Base-by-base conservation (phyloP, 371 early-diverging fungal genomes). In the Actinomortierella wolfii region DNA sequence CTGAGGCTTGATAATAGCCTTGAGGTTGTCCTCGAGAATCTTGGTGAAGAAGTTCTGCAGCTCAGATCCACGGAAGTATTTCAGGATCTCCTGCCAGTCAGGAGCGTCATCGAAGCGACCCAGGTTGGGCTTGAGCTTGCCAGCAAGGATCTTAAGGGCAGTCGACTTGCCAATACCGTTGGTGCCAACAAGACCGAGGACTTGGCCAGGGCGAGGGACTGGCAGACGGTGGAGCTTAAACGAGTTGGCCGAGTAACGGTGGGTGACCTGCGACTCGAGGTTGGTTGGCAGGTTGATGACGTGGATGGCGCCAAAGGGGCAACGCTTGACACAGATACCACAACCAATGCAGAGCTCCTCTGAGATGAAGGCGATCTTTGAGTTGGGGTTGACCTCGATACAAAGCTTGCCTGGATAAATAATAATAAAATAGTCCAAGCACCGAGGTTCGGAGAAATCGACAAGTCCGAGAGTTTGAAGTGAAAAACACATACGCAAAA, bases 181-280 rank as follows among this genome's bases (percentile, higher is more conserved):
- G 25, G 98, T 97, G 54, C 99, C 99, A 29, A 99, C 99, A 51
- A 99, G 84, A 56, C 99, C 99, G 23, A 99, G 85, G 20, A 99
- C 99, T 78, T 97, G 97, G 6, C 99, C 99, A 52, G 96, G 95
- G 59, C 97, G 86, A 56, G 99, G 99, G 24, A 95, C 90, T 28
- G 99, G 99, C 56, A 99, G 85, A 73, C 99, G 87, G 83, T 99
- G 99, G 57, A 99, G 87, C 88, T 99, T 99, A 89, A 99, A 99
- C 24, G 98, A 90, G 85, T 99, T 99, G 68, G 94, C 95, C 34
- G 93, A 90, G 79, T 99, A 99, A 78, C 99, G 92, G 76, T 99
- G 99, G 48, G 98, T 97, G 46, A 97, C 95, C 63, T 99, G 94
- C 73, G 90, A 92, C 63, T 94, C 92, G 62, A 99, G 85, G 79